Base-by-base conservation (phyloP, 495 filamentous ascomycete species). In the Annulohypoxylon stygium region DNA sequence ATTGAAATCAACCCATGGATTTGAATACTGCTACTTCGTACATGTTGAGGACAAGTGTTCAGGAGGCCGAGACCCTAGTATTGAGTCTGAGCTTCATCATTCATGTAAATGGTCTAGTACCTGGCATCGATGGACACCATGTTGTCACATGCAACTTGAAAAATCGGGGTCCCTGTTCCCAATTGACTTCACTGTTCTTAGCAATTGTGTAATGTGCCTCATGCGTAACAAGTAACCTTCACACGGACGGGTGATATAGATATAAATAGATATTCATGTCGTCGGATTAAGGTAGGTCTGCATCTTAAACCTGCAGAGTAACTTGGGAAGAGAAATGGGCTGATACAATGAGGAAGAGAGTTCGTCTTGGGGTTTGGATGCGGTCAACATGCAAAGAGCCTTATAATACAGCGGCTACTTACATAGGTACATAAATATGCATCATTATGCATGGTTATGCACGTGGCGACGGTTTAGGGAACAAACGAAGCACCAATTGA, bases 401-500 rank as follows among this genome's bases (percentile, higher is more conserved):
- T 71, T 20, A 36, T n/a, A 47, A 33, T 60, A 18, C 26, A 65
- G 26, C 54, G 65, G 65, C 54, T 73, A 73, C 59, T 11, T 61
- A 54, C 65, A 74, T 69, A 69, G 14, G 0, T 14, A 3, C 53
- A 37, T 16, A 2, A 20, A 20, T 62, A 69, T 65, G 61, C 61
- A 60, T 36, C 20, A 16, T 36, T 45, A 45, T 39, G 36, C 50
- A 55, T 55, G 1, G 9, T 55, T 69, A 69, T 65, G 66, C 61
- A 55, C 30, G 26, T 73, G 54, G 45, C 65, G 45, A 55, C 53
- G 16, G 34, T 66, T 61, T 66, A 50, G 25, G 16, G 55, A 37
- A 51, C 34, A 74, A 74, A 70, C 66, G 71, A 70, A 67, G 57
- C 57, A 66, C 57, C 57, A 39, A 39, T 51, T 58, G 37, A 58